Percentiles rank a stretch among this genome's conserved stretches.
phyloP scores from a whole-genome alignment of 495 filamentous ascomycete species.

The Penicillium canescens region DNA sequence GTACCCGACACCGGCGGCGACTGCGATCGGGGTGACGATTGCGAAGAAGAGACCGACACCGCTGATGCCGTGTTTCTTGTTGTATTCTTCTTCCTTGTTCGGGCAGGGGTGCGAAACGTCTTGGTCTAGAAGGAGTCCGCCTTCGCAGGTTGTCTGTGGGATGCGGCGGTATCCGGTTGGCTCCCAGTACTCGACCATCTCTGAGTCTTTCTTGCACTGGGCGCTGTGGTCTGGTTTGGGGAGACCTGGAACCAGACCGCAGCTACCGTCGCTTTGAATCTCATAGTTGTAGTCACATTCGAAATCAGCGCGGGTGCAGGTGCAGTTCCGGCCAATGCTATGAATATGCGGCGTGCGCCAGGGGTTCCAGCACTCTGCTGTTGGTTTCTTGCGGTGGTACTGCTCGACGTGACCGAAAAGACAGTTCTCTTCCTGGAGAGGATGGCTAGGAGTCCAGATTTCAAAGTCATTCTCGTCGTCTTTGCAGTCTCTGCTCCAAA shows the following conservation, averaged over 20 bases:
- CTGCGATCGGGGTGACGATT: constrained; percentile 67
- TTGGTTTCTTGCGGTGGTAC: constrained; percentile 84
- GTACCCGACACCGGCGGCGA: constrained; percentile 74
- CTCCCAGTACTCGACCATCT: constrained; percentile 70
- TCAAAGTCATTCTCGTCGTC: constrained; percentile 72
- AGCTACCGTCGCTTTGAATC: constrained; percentile 70
- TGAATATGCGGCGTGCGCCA: constrained; percentile 65
- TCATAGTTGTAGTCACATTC: constrained; percentile 99
- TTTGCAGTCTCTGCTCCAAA: constrained; percentile 68
- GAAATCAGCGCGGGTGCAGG: constrained; percentile 80
- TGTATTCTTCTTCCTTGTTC: constrained; percentile 73
- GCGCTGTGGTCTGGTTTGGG: constrained; percentile 62
- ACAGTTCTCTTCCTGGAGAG: constrained; percentile 71
- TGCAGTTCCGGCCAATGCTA: constrained; percentile 69
- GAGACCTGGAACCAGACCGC: constrained; percentile 71
- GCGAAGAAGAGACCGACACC: constrained; percentile 84
- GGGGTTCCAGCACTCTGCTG: constrained; percentile 76
- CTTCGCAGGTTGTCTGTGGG: constrained; percentile 80
- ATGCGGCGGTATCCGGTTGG: constrained; percentile 90
- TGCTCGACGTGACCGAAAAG: constrained; percentile 88
- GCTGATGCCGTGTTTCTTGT: constrained; percentile 67
- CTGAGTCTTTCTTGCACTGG: constrained; percentile 66
- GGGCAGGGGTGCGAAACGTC: constrained; percentile 61
- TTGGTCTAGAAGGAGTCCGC: constrained; percentile 71
- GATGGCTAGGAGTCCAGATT: constrained; percentile 82